Evolutionary conservation across 108 stramenopile species (phyloP).

Genomic region (Skeletonema potamos): DNA sequence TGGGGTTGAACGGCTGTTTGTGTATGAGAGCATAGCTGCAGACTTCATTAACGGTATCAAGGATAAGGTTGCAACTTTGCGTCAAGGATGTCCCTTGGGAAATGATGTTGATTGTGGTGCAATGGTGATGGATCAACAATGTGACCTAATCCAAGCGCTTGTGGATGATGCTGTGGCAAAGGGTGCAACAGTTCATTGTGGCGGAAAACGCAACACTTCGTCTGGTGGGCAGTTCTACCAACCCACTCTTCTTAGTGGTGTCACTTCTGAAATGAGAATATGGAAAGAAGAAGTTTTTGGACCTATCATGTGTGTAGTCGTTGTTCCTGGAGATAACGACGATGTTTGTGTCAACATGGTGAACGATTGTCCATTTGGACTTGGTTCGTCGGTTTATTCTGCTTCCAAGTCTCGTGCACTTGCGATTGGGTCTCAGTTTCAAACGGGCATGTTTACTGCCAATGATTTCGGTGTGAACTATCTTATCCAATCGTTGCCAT

Average conservation of each 20-base stretch:
- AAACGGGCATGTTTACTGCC: conserved; percentile 95
- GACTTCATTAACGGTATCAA: conserved; percentile 68
- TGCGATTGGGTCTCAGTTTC: conserved; percentile 83
- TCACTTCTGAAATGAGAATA: conserved; percentile 92
- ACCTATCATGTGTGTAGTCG: conserved; percentile 96
- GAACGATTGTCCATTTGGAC: conserved; percentile 89
- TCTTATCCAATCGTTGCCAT: conserved; percentile 95
- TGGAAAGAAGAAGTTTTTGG: conserved; percentile 98
- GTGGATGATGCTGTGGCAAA: conserved; percentile 97
- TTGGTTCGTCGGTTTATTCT: conserved; percentile 93
- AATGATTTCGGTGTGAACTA: conserved; percentile 99
- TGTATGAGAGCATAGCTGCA: conserved; percentile 87
- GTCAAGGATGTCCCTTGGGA: conserved; percentile 82
- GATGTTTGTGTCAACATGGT: conserved; percentile 82
- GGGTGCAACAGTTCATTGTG: conserved; percentile 91
- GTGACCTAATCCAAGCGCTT: conserved; percentile 79
- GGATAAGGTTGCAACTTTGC: conserved; percentile 60
- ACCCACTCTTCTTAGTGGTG: conserved; percentile 92
- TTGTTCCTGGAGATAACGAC: conserved; percentile 84
- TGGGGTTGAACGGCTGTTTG: conserved; percentile 96
- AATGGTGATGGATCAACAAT: conserved; percentile 87
- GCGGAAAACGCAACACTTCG: conserved; percentile 74
- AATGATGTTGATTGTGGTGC: conserved; percentile 92
- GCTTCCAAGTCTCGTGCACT: conserved; percentile 65
- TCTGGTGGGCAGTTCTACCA: conserved; percentile 89